These are phyloP conservation scores for Martensiomyces pterosporus DNA, from an alignment of 192 early-diverging fungal species.

Conservation along the genomic window DNA sequence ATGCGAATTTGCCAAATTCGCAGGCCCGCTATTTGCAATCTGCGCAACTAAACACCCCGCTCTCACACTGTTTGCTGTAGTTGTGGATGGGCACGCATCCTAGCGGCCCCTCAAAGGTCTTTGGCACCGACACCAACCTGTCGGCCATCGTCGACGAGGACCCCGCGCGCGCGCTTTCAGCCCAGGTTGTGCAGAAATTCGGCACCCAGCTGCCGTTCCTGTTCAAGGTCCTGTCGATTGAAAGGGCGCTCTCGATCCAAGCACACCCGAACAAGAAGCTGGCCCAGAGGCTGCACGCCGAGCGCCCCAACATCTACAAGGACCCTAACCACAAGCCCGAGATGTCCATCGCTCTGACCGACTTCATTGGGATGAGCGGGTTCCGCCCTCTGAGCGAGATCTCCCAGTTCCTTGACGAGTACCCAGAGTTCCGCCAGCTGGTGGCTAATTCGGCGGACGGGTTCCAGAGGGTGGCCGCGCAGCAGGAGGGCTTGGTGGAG, in stretches of 20 bases:
- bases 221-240: constrained; percentile 90
- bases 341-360: constrained; percentile 94
- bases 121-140: constrained; percentile 35
- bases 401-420: constrained; percentile 53
- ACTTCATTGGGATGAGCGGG: constrained; percentile 91
- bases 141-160: constrained; percentile 57
- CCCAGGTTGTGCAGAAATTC: constrained; percentile 57
- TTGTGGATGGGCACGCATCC: constrained; percentile 99
- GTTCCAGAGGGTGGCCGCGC: constrained; percentile 49
- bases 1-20: too few species aligned
- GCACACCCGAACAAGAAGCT: constrained; percentile 94
- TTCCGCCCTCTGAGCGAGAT: constrained; percentile 87
- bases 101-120: constrained; percentile 70
- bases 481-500: constrained; percentile 18
- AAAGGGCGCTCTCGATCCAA: constrained; percentile 93
- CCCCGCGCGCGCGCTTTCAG: constrained; percentile 49
- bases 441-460: constrained; percentile 54
- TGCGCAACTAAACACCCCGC: too few species aligned
- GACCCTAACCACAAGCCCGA: constrained; percentile 94
- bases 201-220: constrained; percentile 88
- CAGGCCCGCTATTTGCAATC: too few species aligned
- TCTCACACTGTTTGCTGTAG: constrained; percentile 51
- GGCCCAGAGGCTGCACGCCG: constrained; percentile 66
- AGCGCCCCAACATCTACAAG: constrained; percentile 85
- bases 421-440: constrained; percentile 75